Evolutionary conservation across 352 stramenopile species (phyloP), one percentile per base, ranked within the genome.

Genomic region (Albugo candida): DNA sequence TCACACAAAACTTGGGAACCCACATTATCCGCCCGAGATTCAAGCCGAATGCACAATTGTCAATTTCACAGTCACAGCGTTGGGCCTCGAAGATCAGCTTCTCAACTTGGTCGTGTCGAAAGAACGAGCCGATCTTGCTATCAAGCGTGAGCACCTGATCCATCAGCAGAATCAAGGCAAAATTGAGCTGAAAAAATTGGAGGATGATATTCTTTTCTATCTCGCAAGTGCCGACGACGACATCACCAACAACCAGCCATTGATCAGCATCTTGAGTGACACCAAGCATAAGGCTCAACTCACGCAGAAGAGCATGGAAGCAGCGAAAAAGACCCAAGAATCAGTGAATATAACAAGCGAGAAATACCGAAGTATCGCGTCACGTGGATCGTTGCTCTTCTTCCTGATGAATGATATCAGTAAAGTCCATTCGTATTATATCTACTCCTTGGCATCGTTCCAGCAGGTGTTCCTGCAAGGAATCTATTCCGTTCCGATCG

Each of bases 371-470:
- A 83, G 80, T 34, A 95, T 97, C 46, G 92, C 92, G 6, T 91
- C 89, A 8, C 71, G 92, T 41, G 86, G 83, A 11, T 93, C 85
- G 5, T 55, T 97, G 50, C 65, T 97, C 2, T 97, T 97, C 69
- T 97, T 97, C 75, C 59, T 97, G 24, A 96, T 97, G 87, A 97
- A 95, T 60, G 83, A 96, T 48, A 89, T 97, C 52, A 85, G 81
- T 58, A 97, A 97, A 63, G 86, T 97, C 16, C 89, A 97, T 51
- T 94, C 83, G 43, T 97, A 97, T 67, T 97, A 97, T 61, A 96
- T 97, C 53, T 97, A 97, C 58, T 96, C 83, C 27, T 80, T 97
- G 11, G 87, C 83, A 17, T 91, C 87, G 2, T 98, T 98, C 75
- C 91, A 96, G 48, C 81, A 92, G 45, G 91, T 97, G 14, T 95